These are phyloP conservation scores for Furcasterigmium sp. DNA, from an alignment of 2,329 filamentous ascomycete genomes.

Conservation along the genomic window DNA sequence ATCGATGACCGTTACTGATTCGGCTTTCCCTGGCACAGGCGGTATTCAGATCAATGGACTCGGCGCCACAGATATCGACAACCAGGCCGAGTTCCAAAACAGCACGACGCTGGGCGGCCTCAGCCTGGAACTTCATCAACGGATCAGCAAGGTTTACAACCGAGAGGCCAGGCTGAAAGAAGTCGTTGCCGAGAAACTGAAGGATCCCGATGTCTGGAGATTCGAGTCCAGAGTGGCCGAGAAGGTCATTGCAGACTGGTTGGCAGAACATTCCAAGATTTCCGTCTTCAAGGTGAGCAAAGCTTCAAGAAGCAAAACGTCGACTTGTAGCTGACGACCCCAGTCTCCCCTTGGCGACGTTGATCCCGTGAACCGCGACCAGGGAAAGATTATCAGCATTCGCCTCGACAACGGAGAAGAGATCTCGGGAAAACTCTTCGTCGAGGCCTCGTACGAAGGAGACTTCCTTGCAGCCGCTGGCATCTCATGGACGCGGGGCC, in stretches of 20 bases:
- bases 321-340: background rate
- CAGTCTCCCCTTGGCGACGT: slow-evolving; percentile 1
- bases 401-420: slow-evolving; percentile 4
- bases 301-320: no score
- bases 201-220: slow-evolving; percentile 12
- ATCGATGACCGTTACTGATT: no score
- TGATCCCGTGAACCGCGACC: slow-evolving; percentile 4
- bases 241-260: slow-evolving; percentile 11
- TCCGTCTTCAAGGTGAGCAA: slow-evolving; percentile 5
- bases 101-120: slow-evolving; percentile 9
- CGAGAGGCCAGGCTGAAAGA: slow-evolving; percentile 8
- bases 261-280: slow-evolving; percentile 6
- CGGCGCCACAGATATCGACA: slow-evolving; percentile 15
- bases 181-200: slow-evolving; percentile 7
- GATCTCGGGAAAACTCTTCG: slow-evolving; percentile 12
- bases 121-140: slow-evolving; percentile 13
- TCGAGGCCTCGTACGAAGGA: slow-evolving; percentile 20
- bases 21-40: background rate
- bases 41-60: slow-evolving; percentile 15
- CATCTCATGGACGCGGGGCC: slow-evolving; percentile 10
- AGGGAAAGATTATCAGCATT: slow-evolving; percentile 5
- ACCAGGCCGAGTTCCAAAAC: slow-evolving; percentile 12
- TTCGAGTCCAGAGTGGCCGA: slow-evolving; percentile 16
- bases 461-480: slow-evolving; percentile 16
- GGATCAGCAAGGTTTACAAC: slow-evolving; percentile 13